Percentiles rank a stretch among this genome's conserved stretches.
These are phyloP conservation scores for Avena eriantha DNA, from an alignment of 176 grass and related monocot species.

Conservation along the genomic window DNA sequence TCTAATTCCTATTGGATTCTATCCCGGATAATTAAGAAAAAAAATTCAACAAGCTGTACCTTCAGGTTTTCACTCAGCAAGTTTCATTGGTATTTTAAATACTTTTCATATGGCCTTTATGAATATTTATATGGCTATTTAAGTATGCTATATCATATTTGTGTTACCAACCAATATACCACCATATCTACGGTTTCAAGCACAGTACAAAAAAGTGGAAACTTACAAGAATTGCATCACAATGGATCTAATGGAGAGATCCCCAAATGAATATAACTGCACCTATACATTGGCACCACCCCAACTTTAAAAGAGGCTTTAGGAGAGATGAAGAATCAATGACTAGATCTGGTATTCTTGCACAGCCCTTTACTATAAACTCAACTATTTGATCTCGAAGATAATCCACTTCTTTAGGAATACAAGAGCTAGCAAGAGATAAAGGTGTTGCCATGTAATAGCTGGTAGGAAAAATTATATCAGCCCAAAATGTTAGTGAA, in stretches of 20 bases:
- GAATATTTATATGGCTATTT: background rate
- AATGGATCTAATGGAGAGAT: constrained; percentile 72
- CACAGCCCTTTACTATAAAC: constrained; percentile 80
- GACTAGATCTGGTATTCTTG: constrained; percentile 69
- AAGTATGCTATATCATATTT: background rate
- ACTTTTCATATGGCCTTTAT: background rate
- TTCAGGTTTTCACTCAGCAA: too few species aligned
- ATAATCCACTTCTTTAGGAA: constrained; percentile 65
- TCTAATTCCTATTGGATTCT: too few species aligned
- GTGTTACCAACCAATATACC: constrained; percentile 7
- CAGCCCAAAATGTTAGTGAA: constrained; percentile 21
- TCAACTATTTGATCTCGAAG: constrained; percentile 63
- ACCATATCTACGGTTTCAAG: background rate
- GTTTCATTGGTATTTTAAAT: background rate
- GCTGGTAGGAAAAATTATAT: constrained; percentile 50
- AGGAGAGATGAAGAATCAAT: constrained; percentile 61
- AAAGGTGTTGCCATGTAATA: constrained; percentile 73
- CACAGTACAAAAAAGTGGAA: constrained; percentile 20
- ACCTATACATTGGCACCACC: constrained; percentile 79
- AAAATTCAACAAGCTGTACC: too few species aligned
- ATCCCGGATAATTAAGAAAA: too few species aligned
- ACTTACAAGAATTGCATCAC: constrained; percentile 91
- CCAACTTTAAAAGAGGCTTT: constrained; percentile 72
- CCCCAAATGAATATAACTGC: constrained; percentile 82
- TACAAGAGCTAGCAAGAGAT: constrained; percentile 77